phyloP scores from a whole-genome alignment of 129 eudicot species.

The Helianthus tuberosus region DNA sequence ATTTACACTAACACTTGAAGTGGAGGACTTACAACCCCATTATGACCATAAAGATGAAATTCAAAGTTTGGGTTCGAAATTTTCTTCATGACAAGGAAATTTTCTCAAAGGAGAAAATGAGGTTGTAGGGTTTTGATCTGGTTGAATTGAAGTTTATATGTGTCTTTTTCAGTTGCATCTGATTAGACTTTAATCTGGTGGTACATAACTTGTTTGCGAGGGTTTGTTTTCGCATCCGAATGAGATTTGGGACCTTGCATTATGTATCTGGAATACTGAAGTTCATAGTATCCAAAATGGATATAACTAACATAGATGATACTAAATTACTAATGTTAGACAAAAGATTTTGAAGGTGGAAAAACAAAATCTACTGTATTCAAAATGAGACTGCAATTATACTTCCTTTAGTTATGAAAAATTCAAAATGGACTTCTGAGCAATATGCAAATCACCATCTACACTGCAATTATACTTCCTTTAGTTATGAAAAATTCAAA shows the following conservation, averaged over 20 bases:
- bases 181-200: constrained; percentile 72
- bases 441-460: no score
- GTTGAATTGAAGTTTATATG: background rate
- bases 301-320: background rate
- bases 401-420: background rate
- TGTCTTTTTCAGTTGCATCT: constrained; percentile 70
- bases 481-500: no score
- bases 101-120: no score
- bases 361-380: background rate
- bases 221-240: constrained; percentile 96
- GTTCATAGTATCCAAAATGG: background rate
- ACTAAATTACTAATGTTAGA: background rate
- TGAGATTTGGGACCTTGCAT: constrained; percentile 98
- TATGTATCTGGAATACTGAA: background rate
- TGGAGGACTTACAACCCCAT: no score
- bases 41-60: no score
- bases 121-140: background rate
- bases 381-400: background rate
- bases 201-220: constrained; percentile 86
- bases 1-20: no score
- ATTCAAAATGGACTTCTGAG: no score
- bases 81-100: no score
- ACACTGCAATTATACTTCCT: no score
- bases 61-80: no score
- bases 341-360: background rate